phyloP scores from a whole-genome alignment of 306 rosid species.

The Crataegus laevigata region DNA sequence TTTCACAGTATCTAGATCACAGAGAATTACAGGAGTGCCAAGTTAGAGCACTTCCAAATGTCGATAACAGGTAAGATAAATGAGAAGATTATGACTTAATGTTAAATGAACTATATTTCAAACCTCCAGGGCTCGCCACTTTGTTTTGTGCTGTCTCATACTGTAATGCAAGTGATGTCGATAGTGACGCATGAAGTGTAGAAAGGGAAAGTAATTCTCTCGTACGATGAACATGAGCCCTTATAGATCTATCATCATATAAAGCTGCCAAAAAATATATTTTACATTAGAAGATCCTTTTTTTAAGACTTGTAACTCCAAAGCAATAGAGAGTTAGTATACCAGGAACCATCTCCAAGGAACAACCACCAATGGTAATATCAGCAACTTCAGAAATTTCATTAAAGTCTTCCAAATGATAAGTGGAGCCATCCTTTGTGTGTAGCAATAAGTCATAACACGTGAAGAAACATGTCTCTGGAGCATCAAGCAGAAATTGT shows the following conservation, averaged over 20 bases:
- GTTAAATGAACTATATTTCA: conserved; percentile 10
- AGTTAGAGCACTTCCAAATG: neutral
- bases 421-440: conserved; percentile 74
- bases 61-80: conserved; percentile 2
- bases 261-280: conserved; percentile 58
- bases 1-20: conserved; percentile 45
- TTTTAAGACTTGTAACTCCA: conserved; percentile 8
- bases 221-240: conserved; percentile 96
- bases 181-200: conserved; percentile 78
- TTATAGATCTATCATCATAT: conserved; percentile 94
- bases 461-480: conserved; percentile 92
- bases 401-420: conserved; percentile 86
- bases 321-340: conserved; percentile 10
- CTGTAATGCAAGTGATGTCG: conserved; percentile 94
- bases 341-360: conserved; percentile 99
- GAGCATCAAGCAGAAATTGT: conserved; percentile 97
- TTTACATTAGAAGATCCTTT: conserved; percentile 30
- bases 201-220: conserved; percentile 92
- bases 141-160: conserved; percentile 64
- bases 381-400: conserved; percentile 98
- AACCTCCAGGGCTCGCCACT: conserved; percentile 70
- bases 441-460: conserved; percentile 89
- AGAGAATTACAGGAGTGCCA: conserved; percentile 24
- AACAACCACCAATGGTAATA: conserved; percentile 88
- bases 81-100: neutral